Base-by-base conservation (phyloP, 306 rosid species). In the Astragalus glycyphyllos region DNA sequence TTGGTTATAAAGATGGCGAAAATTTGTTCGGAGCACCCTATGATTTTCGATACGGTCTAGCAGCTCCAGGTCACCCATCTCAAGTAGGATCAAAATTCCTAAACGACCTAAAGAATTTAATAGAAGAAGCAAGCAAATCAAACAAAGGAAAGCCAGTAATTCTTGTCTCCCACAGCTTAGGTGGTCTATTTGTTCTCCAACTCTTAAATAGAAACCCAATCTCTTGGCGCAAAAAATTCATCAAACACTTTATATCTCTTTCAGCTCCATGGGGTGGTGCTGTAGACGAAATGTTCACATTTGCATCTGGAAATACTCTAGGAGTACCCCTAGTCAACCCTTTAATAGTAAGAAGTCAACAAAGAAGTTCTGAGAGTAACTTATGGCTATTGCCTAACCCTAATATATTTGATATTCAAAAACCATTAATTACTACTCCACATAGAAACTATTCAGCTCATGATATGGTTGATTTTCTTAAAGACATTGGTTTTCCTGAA, bases 211-310 rank as follows among this genome's bases (percentile, higher is more conserved):
- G 89, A 37, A 90, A 86, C 86, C 63, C 80, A 0, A 68, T 71
- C 20, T 67, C 92, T 40, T 94, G 99, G 99, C 78, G 95, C 34
- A 55, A 6, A 11, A 78, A 82, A 40, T 89, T 80, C 80, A 68
- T 89, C 66, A 85, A 85, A 77, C 97, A 94, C 71, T 82, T 94
- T 0, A 53, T 94, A 4, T 91, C 99, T 0, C 86, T 91, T 58
- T 83, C 95, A 2, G 82, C 90, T 0, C 99, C 96, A 11, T 94
- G 97, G 97, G 99, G 95, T 11, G 99, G 99, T 31, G 66, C 92
- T 2, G 83, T 84, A 3, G 89, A 89, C 5, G 92, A 79, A 69
- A 80, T 89, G 85, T 81, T 81, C 53, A 91, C 99, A 5, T 89
- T 94, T 31, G 99, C 96, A 23, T 91, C 97, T 0, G 99, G 99